Percentiles rank a stretch among this genome's conserved stretches.
Conservation (phyloP, 768 basidiomycete genomes). For the Phaeotremella skinneri region DNA sequence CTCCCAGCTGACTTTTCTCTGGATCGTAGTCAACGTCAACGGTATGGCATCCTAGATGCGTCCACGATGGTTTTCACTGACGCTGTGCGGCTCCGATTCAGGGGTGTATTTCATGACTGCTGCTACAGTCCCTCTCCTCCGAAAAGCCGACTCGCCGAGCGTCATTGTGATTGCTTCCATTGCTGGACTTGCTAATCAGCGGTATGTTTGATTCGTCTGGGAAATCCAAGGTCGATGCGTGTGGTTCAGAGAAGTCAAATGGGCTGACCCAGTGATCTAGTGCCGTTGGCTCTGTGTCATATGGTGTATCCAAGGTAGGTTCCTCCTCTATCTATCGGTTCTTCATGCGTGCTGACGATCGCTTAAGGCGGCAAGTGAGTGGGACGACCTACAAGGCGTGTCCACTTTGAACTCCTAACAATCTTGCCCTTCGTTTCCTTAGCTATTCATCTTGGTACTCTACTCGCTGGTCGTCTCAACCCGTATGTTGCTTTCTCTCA, state of each 20-base stretch:
- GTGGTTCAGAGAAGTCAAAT: neutral
- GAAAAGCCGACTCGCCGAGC: conserved; percentile 15
- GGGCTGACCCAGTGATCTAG: neutral
- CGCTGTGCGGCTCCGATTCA: neutral
- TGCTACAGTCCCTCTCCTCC: conserved; percentile 26
- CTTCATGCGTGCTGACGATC: neutral
- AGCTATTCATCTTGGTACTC: conserved; percentile 12
- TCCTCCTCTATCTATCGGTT: neutral
- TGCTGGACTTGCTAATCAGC: conserved; percentile 22
- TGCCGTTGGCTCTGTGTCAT: conserved; percentile 20
- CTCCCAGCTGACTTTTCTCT: neutral
- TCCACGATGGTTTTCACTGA: neutral
- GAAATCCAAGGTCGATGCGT: no score
- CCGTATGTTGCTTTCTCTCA: conserved; percentile 6
- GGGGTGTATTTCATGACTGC: conserved; percentile 33
- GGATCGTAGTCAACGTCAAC: conserved; percentile 2
- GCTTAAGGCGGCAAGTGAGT: neutral
- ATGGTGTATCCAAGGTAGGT: conserved; percentile 26
- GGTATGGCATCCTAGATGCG: neutral
- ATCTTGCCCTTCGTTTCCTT: neutral
- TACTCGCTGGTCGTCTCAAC: conserved; percentile 14
- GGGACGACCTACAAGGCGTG: no score
- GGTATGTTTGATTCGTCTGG: conserved; percentile 8
- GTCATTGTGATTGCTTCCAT: conserved; percentile 32
- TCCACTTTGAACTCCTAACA: neutral